phyloP scores from a whole-genome alignment of 2,329 filamentous ascomycete species.

The Diaporthe vexans region DNA sequence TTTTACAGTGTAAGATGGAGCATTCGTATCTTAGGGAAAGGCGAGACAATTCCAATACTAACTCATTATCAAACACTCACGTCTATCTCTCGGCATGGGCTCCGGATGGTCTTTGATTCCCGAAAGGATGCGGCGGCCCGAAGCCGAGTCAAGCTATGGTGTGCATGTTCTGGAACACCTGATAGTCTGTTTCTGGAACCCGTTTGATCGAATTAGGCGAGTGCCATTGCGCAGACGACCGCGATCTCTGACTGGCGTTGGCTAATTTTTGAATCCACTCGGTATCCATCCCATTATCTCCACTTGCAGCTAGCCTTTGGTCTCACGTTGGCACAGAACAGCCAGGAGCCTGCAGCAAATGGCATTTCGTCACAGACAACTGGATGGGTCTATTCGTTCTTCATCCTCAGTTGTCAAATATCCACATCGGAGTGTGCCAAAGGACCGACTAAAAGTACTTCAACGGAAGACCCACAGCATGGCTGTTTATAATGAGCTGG shows the following conservation, averaged over 20 bases:
- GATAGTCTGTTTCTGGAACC: no score
- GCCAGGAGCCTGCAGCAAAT: not conserved
- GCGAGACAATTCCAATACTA: not conserved
- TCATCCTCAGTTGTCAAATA: not conserved
- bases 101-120: not conserved
- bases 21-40: not conserved
- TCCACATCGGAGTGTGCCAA: not conserved
- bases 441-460: not conserved
- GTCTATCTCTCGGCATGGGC: no score
- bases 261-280: not conserved
- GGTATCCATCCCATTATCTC: not conserved
- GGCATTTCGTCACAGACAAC: no score
- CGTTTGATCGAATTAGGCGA: no score
- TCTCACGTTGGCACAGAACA: no score
- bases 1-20: not conserved
- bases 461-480: not conserved
- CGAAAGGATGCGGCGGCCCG: not conserved
- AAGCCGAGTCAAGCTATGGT: not conserved
- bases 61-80: not conserved
- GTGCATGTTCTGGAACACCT: no score
- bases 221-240: no score
- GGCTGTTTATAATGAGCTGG: not conserved
- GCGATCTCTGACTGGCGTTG: no score
- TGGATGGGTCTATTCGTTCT: no score
- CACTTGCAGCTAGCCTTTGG: not conserved